Percentiles rank a stretch among this genome's conserved stretches.
phyloP scores from a whole-genome alignment of 768 basidiomycete species.

The Amanita polypyramis region DNA sequence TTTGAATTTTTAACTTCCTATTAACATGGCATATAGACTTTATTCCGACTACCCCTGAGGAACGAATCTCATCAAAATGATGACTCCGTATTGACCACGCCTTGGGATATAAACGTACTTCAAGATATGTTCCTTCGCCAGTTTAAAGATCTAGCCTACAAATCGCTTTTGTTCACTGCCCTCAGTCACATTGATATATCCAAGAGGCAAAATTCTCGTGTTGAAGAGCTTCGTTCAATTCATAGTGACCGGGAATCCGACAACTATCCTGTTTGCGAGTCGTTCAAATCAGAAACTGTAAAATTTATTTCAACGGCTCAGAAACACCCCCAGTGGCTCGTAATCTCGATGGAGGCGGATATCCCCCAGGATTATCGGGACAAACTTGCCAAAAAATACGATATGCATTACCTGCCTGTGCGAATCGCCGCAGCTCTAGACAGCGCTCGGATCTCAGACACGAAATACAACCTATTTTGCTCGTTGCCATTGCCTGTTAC shows the following conservation, averaged over 20 bases:
- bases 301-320: background rate
- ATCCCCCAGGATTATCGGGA: background rate
- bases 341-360: background rate
- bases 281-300: background rate
- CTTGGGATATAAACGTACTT: constrained; percentile 16
- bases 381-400: background rate
- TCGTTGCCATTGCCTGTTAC: constrained; percentile 30
- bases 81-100: constrained; percentile 14
- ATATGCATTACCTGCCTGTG: constrained; percentile 18
- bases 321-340: background rate
- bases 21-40: constrained; percentile 20
- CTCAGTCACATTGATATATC: constrained; percentile 20
- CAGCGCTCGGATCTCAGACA: constrained; percentile 1
- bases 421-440: constrained; percentile 22
- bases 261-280: background rate
- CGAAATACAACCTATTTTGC: constrained; percentile 27
- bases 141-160: constrained; percentile 21
- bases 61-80: constrained; percentile 14
- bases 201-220: constrained; percentile 11
- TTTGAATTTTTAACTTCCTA: background rate
- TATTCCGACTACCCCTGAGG: constrained; percentile 37
- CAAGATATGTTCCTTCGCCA: constrained; percentile 18
- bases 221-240: constrained; percentile 15
- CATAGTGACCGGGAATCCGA: constrained; percentile 12
- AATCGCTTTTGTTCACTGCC: constrained; percentile 32